These are phyloP conservation scores for Talaromyces stipitatus DNA, from an alignment of 495 filamentous ascomycete species.

Conservation along the genomic window DNA sequence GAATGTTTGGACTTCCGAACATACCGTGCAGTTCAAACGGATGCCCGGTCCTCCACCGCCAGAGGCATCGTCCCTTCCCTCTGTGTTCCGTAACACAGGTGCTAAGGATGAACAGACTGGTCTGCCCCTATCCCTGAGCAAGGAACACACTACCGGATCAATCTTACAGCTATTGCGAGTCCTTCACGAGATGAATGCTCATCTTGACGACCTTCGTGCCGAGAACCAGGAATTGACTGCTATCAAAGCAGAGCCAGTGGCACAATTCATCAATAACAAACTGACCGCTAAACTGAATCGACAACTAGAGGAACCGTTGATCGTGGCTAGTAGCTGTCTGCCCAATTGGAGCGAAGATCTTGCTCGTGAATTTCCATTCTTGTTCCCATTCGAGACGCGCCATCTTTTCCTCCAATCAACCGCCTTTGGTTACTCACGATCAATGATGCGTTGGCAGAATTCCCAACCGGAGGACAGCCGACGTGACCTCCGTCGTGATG, in stretches of 20 bases:
- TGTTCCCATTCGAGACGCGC: slow-evolving; percentile 98
- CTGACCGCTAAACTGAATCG: slow-evolving; percentile 98
- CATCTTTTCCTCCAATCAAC: slow-evolving; percentile 97
- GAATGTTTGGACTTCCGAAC: slow-evolving; percentile 82
- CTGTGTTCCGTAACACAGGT: slow-evolving; percentile 38
- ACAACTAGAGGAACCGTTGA: slow-evolving; percentile 95
- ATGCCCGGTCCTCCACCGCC: slow-evolving; percentile 81
- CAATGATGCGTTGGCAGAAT: slow-evolving; percentile 97
- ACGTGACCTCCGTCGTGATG: slow-evolving; percentile 76
- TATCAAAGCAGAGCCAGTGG: slow-evolving; percentile 74
- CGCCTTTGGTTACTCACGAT: slow-evolving; percentile 94
- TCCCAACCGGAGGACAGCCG: slow-evolving; percentile 74
- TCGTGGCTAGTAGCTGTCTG: slow-evolving; percentile 94
- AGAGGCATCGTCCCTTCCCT: slow-evolving; percentile 60
- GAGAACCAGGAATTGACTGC: slow-evolving; percentile 66
- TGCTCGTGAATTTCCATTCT: slow-evolving; percentile 90
- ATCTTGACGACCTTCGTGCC: slow-evolving; percentile 92
- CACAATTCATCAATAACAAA: slow-evolving; percentile 98
- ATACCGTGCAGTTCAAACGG: slow-evolving; percentile 85
- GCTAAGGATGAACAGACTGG: slow-evolving; percentile 40
- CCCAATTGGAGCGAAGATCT: slow-evolving; percentile 96
- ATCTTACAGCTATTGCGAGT: slow-evolving; percentile 88
- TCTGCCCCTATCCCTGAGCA: slow-evolving; percentile 76
- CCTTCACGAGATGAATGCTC: slow-evolving; percentile 87
- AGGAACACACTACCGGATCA: slow-evolving; percentile 72